Evolutionary conservation across 768 basidiomycete species (phyloP).

Genomic region (Suillus placidus): DNA sequence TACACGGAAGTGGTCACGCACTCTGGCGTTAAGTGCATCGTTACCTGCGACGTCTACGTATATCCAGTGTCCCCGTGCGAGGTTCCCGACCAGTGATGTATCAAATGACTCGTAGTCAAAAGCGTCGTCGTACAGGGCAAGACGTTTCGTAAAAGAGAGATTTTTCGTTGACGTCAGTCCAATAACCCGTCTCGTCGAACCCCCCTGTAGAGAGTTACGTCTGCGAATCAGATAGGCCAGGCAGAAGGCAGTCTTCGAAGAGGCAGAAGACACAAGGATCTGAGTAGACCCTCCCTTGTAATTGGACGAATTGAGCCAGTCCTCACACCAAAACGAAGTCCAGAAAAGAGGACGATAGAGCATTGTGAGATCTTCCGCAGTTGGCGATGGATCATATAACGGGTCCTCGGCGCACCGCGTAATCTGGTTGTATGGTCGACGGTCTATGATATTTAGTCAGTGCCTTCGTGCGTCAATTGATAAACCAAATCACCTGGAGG

Average conservation of each 20-base stretch:
- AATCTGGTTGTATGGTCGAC: constrained; percentile 70
- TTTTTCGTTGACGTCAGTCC: constrained; percentile 66
- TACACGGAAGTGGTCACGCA: constrained; percentile 43
- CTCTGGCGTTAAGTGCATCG: constrained; percentile 46
- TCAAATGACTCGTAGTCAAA: constrained; percentile 54
- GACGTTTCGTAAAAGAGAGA: constrained; percentile 51
- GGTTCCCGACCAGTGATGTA: constrained; percentile 32
- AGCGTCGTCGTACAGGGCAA: constrained; percentile 61
- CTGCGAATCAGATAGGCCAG: constrained; percentile 62
- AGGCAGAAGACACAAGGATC: constrained; percentile 69
- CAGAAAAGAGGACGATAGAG: constrained; percentile 74
- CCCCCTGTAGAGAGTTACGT: constrained; percentile 31
- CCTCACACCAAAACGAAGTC: constrained; percentile 78
- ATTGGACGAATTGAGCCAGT: constrained; percentile 56
- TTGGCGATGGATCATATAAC: constrained; percentile 50
- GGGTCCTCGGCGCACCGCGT: constrained; percentile 59
- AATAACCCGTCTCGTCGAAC: constrained; percentile 42
- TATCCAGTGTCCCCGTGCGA: constrained; percentile 45
- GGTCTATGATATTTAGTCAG: constrained; percentile 42
- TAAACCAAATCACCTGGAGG: constrained; percentile 48
- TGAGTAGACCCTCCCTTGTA: constrained; percentile 52
- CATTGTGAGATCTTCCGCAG: constrained; percentile 66
- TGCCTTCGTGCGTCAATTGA: neutral
- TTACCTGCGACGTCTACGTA: constrained; percentile 71
- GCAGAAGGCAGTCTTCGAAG: constrained; percentile 73